Evolutionary conservation across 139 green algal species (phyloP), one percentile per base, ranked within the genome.

Genomic region (Dunaliella primolecta): DNA sequence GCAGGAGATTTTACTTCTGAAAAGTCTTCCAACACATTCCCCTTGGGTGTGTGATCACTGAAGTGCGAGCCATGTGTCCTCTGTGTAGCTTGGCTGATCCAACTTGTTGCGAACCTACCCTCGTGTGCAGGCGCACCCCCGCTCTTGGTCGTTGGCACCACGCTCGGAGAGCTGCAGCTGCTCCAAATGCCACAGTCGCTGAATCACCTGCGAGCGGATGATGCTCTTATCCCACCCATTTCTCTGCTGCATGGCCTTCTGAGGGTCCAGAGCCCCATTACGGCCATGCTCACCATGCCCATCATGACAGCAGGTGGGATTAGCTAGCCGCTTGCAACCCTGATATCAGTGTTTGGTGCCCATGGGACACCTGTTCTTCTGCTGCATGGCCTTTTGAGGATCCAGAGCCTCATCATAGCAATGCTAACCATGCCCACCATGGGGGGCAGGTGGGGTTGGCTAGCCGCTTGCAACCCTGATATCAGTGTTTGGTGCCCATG

Each of bases 151-250:
- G 86, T 89, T 2, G 46, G 72, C 29, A 75, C 78, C 3, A 35
- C 82, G 36, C 72, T 78, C 25, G 82, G 82, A 2, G 82, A 89
- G 78, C 30, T 89, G 57, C 29, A 75, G 34, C 82, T 89, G 24
- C 34, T 89, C 23, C 27, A 78, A 7, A 33, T 86, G 64, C 82
- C 80, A n/a, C 75, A 29, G 2, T 71, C 78, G 33, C 38, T 76
- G 46, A 27, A 71, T 1, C 55, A 64, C 55, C 80, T 75, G 24
- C 37, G 80, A 3, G 29, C n/a, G n/a, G 24, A 36, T 3, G 85
- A 88, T 76, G 81, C 81, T 34, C 31, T 55, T 25, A 84, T 88
- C 46, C 32, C 81, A 3, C 57, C 70, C 31, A 75, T 72, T 25
- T 84, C 81, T 3, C 85, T 88, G 34, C 3, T 82, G 0, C 27